phyloP scores from a whole-genome alignment of 1,139 yeast species.

The Suhomyces maxii region DNA sequence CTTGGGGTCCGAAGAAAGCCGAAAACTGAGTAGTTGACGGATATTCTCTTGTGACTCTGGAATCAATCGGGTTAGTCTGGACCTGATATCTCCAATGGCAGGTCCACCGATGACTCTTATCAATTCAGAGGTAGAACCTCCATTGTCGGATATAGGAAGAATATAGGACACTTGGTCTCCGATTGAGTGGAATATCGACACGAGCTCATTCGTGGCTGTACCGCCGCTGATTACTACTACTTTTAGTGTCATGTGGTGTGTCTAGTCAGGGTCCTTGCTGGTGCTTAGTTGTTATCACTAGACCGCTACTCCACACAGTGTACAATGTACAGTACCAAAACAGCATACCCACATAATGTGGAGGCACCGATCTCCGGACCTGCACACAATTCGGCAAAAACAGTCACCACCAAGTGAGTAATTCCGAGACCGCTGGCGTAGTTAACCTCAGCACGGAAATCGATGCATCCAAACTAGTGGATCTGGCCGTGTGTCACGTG shows the following conservation, averaged over 20 bases:
- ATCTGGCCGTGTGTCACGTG: conserved; percentile 7
- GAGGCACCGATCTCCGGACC: conserved; percentile 8
- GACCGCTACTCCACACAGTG: too few species aligned
- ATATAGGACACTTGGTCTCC: conserved; percentile 56
- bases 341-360: too few species aligned
- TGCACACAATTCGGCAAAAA: conserved; percentile 34
- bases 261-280: not conserved
- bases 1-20: conserved; percentile 55
- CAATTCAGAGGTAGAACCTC: conserved; percentile 91
- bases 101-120: conserved; percentile 92
- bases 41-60: conserved; percentile 47
- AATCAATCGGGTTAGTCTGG: conserved; percentile 74
- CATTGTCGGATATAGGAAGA: conserved; percentile 87
- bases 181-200: conserved; percentile 45
- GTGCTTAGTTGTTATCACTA: too few species aligned
- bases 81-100: conserved; percentile 89
- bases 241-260: conserved; percentile 4
- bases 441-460: conserved; percentile 25
- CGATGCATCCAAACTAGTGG: not conserved
- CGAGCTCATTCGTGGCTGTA: conserved; percentile 69
- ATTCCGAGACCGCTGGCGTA: conserved; percentile 33
- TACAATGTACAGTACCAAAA: too few species aligned
- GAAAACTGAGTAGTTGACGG: conserved; percentile 52
- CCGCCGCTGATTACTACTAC: conserved; percentile 68
- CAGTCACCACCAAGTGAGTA: conserved; percentile 37